Percentiles rank a stretch among this genome's conserved stretches.
These are phyloP conservation scores for Exsudoporus floridanus DNA, from an alignment of 1,284 basidiomycete genomes.

Conservation along the genomic window DNA sequence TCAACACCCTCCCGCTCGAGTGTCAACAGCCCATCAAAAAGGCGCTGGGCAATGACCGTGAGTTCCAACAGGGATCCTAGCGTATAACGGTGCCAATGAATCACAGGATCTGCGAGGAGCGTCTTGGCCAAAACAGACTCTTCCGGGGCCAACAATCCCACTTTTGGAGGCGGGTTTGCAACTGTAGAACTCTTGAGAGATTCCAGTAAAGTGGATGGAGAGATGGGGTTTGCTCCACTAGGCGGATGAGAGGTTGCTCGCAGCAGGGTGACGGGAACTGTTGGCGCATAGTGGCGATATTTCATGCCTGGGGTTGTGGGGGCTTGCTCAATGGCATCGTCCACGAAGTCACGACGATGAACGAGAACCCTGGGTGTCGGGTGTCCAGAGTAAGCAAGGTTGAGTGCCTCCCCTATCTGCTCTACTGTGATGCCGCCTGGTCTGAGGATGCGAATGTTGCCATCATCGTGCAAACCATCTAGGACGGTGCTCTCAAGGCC, in stretches of 20 bases:
- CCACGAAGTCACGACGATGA: constrained; percentile 71
- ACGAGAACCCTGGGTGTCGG: constrained; percentile 62
- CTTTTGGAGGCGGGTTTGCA: constrained; percentile 37
- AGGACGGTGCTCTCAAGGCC: constrained; percentile 97
- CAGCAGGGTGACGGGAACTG: constrained; percentile 79
- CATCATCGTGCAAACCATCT: constrained; percentile 75
- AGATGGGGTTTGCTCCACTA: constrained; percentile 26
- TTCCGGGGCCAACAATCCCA: constrained; percentile 71
- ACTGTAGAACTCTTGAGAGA: constrained; percentile 36
- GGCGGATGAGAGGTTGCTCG: constrained; percentile 50
- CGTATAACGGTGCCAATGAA: constrained; percentile 53
- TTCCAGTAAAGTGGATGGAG: constrained; percentile 41
- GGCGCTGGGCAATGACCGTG: constrained; percentile 70
- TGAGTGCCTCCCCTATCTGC: constrained; percentile 68
- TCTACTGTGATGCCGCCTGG: constrained; percentile 95
- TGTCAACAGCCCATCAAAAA: constrained; percentile 88
- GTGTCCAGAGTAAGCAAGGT: constrained; percentile 40
- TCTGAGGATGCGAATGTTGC: constrained; percentile 79
- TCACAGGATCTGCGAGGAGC: constrained; percentile 38
- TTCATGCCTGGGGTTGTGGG: constrained; percentile 99
- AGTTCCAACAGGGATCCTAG: constrained; percentile 68
- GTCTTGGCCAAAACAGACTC: constrained; percentile 55
- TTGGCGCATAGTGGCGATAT: constrained; percentile 95
- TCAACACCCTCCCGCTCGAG: constrained; percentile 79
- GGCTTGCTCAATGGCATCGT: constrained; percentile 62